These are phyloP conservation scores for Amanita rimosa DNA, from an alignment of 768 basidiomycete genomes.

Conservation along the genomic window DNA sequence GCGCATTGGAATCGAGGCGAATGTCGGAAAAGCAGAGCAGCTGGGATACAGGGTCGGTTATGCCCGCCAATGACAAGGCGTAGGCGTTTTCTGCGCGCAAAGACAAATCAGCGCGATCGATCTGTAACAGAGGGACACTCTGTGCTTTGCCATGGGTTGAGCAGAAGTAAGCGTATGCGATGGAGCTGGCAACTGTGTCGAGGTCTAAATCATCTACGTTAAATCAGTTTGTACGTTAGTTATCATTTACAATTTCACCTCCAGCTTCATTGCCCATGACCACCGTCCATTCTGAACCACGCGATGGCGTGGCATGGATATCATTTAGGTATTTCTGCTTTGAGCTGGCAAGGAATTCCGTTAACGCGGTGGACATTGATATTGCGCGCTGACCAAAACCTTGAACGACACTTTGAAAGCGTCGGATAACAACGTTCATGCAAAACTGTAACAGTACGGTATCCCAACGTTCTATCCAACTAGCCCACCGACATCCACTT, in stretches of 20 bases:
- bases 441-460: too few relatives aligned
- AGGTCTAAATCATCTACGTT: constrained; percentile 52
- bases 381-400: neutral
- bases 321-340: constrained; percentile 56
- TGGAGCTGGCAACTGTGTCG: constrained; percentile 78
- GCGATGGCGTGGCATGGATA: constrained; percentile 26
- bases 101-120: constrained; percentile 51
- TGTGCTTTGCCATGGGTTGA: constrained; percentile 42
- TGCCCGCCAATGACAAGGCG: constrained; percentile 51
- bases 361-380: constrained; percentile 11
- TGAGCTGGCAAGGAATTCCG: constrained; percentile 23
- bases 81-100: constrained; percentile 84
- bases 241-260: constrained; percentile 33
- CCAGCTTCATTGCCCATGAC: constrained; percentile 97
- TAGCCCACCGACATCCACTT: constrained; percentile 30
- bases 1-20: constrained; percentile 18
- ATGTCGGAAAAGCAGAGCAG: constrained; percentile 66
- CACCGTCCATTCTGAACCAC: constrained; percentile 62
- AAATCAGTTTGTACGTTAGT: constrained; percentile 1
- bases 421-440: constrained; percentile 1
- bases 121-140: constrained; percentile 65
- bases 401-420: too few relatives aligned
- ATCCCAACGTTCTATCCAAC: too few relatives aligned
- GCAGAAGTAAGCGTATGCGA: constrained; percentile 74
- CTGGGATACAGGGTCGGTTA: constrained; percentile 37